A percentile compares a stretch with the other conserved stretches of the same genome.
These are phyloP conservation scores for Cenchrus fungigraminus DNA, from an alignment of 176 grass and related monocot species.

Conservation along the genomic window DNA sequence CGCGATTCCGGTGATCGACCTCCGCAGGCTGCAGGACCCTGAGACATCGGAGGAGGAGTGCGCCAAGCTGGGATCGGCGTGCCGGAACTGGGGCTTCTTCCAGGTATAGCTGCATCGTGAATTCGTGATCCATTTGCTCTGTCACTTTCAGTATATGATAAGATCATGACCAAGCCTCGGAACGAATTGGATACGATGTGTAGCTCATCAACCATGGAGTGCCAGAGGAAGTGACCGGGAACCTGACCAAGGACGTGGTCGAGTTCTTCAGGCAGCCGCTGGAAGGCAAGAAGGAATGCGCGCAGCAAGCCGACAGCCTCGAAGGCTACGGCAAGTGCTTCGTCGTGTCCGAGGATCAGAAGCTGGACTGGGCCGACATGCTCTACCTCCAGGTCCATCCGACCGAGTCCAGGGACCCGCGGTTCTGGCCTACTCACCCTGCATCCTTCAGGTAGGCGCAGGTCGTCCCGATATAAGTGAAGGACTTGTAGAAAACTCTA, in stretches of 20 bases:
- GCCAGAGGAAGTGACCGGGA: constrained; percentile 18
- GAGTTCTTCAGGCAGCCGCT: constrained; percentile 44
- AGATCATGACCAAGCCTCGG: not conserved
- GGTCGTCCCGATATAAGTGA: too few relatives aligned
- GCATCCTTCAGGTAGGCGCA: not conserved
- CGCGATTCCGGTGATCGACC: constrained; percentile 1
- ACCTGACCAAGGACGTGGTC: constrained; percentile 12
- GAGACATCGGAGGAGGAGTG: not conserved
- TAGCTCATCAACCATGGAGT: constrained; percentile 51
- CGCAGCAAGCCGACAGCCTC: not conserved
- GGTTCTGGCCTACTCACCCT: constrained; percentile 43
- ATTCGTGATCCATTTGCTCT: not conserved
- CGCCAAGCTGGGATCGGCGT: constrained; percentile 22
- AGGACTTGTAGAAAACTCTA: too few relatives aligned
- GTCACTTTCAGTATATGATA: not conserved
- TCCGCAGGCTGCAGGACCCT: not conserved
- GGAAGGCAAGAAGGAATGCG: constrained; percentile 25
- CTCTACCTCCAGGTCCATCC: constrained; percentile 31
- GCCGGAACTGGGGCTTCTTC: constrained; percentile 29
- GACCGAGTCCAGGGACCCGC: not conserved
- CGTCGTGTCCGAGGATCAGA: constrained; percentile 46
- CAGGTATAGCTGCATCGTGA: not conserved
- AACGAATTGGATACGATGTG: not conserved
- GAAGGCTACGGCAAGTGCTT: constrained; percentile 53
- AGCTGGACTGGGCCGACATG: constrained; percentile 56